Evolutionary conservation across 306 rosid genomes (phyloP).

Genomic region (Trifolium dubium): DNA sequence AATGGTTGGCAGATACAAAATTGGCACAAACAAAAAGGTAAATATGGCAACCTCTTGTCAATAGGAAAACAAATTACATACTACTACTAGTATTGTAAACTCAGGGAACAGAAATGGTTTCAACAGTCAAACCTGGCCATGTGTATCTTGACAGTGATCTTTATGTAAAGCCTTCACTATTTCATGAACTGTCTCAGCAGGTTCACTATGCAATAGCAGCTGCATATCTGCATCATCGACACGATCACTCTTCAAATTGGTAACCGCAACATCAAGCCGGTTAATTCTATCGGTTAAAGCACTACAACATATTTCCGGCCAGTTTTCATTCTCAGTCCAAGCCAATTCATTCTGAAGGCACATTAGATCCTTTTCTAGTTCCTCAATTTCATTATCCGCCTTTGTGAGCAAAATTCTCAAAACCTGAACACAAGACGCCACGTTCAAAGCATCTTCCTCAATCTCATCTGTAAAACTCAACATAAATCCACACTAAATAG

Average conservation of each 20-base stretch:
- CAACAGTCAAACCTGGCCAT: conserved; percentile 59
- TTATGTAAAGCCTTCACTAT: conserved; percentile 53
- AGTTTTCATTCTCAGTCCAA: conserved; percentile 51
- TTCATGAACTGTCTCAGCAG: conserved; percentile 61
- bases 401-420: conserved; percentile 56
- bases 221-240: conserved; percentile 44
- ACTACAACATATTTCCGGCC: conserved; percentile 55
- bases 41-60: conserved; percentile 16
- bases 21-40: conserved; percentile 22
- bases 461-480: conserved; percentile 56
- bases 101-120: conserved; percentile 11
- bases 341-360: conserved; percentile 63
- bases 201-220: conserved; percentile 45
- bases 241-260: conserved; percentile 49
- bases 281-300: conserved; percentile 60
- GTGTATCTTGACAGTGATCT: conserved; percentile 44
- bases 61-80: background rate
- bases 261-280: conserved; percentile 48
- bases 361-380: conserved; percentile 60
- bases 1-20: conserved; percentile 1
- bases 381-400: conserved; percentile 66
- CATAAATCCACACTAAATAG: conserved; percentile 10
- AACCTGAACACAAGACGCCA: conserved; percentile 62
- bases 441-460: conserved; percentile 69
- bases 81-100: background rate